Evolutionary conservation across 192 early-diverging fungal genomes (phyloP), one percentile per base, ranked within the genome.

Genomic region (Gonapodya prolifera): DNA sequence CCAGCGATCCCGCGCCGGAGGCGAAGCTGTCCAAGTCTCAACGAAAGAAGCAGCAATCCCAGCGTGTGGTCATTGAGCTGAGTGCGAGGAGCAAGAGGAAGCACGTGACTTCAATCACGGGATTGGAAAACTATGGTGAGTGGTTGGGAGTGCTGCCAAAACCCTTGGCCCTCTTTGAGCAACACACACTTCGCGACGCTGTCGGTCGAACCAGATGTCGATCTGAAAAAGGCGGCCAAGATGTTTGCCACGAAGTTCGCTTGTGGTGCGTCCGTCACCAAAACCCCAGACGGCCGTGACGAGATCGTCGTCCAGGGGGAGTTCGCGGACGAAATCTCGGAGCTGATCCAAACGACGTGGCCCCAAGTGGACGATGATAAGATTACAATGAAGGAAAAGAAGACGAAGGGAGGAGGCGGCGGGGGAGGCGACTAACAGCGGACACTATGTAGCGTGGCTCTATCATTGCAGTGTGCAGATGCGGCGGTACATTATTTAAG

Each of bases 271-370:
- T 95, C 94, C 16, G 92, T n/a, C n/a, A 86, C 93, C 70, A 98
- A 98, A 87, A 98, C 92, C 81, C 91, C 93, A 77, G 91, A 93
- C 82, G 95, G 95, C 79, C 84, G 80, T 70, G 96, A 98, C 71
- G 97, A 99, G 82, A 96, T 99, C 83, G 92, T 97, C 31, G 93
- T 99, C 2, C 96, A 98, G 81, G 97, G 97, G 78, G 97, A 99
- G 80, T 89, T 96, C 73, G 88, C 91, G 30, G 89, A 98, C 73
- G 96, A 98, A 79, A 89, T 99, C 69, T n/a, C n/a, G n/a, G n/a
- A n/a, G n/a, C n/a, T n/a, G n/a, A n/a, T n/a, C n/a, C n/a, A n/a
- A n/a, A n/a, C n/a, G n/a, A n/a, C n/a, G n/a, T n/a, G n/a, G n/a
- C n/a, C n/a, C n/a, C n/a, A n/a, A n/a, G n/a, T n/a, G n/a, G n/a